These are phyloP conservation scores for Globisporangium middletonii DNA, from an alignment of 352 stramenopile genomes.

Conservation along the genomic window DNA sequence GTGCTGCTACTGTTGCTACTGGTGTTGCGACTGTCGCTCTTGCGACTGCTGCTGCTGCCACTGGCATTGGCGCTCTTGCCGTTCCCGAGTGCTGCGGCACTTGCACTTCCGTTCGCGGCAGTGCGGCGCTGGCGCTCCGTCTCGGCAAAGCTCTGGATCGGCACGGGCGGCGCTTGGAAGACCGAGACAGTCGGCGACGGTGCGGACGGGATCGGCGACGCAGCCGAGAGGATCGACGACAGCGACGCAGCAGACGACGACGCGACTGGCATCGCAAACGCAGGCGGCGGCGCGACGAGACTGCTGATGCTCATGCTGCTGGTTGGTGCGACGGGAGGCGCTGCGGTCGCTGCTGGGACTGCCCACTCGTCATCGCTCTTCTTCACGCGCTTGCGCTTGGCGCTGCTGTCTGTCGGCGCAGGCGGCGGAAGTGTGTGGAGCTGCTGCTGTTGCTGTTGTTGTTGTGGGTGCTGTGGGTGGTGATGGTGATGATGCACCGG, in stretches of 20 bases:
- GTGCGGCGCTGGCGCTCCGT: slow-evolving; percentile 22
- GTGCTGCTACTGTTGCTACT: slow-evolving; percentile 2
- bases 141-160: slow-evolving; percentile 61
- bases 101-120: neutral
- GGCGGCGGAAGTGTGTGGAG: neutral
- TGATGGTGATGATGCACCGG: slow-evolving; percentile 3
- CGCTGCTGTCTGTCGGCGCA: neutral
- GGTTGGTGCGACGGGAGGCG: too few species aligned
- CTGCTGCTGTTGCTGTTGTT: slow-evolving; percentile 5
- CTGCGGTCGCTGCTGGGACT: neutral
- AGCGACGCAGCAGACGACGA: slow-evolving; percentile 9
- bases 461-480: neutral
- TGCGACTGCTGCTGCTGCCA: neutral
- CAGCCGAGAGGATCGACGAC: slow-evolving; percentile 13
- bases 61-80: neutral
- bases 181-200: slow-evolving; percentile 23
- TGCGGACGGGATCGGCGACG: slow-evolving; percentile 10
- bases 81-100: neutral
- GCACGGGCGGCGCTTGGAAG: slow-evolving; percentile 45
- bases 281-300: slow-evolving; percentile 6
- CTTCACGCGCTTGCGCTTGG: slow-evolving; percentile 54
- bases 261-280: slow-evolving; percentile 8
- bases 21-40: slow-evolving; percentile 3
- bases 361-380: slow-evolving; percentile 22
- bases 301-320: slow-evolving; percentile 18